A percentile compares a stretch with the other conserved stretches of the same genome.
phyloP scores from a whole-genome alignment of 441 rosid genomes.

The Syzygium syzygioides region DNA sequence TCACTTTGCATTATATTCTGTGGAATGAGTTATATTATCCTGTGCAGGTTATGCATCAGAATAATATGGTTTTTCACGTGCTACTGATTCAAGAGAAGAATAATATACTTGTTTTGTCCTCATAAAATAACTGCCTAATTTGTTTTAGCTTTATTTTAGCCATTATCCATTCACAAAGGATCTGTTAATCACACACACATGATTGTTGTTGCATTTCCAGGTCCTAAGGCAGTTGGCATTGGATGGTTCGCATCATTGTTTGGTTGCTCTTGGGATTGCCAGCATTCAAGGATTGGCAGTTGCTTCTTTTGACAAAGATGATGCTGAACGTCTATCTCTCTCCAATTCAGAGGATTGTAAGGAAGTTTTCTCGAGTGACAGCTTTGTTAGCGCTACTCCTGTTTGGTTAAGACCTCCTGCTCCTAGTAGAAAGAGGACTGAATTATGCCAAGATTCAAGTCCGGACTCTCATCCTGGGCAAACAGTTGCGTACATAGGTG shows the following conservation, averaged over 20 bases:
- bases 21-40: neutral
- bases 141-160: neutral
- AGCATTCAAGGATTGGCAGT: conserved; percentile 94
- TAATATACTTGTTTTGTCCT: neutral
- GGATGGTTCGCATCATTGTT: conserved; percentile 74
- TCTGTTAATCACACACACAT: neutral
- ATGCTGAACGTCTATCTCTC: conserved; percentile 83
- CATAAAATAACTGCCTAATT: neutral
- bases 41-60: neutral
- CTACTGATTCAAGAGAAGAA: neutral
- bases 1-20: conserved; percentile 1
- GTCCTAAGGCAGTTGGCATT: conserved; percentile 89
- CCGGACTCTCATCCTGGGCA: conserved; percentile 2
- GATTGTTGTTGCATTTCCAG: conserved; percentile 24
- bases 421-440: conserved; percentile 65
- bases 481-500: neutral
- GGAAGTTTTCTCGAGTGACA: conserved; percentile 23
- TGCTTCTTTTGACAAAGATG: conserved; percentile 94
- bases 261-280: conserved; percentile 87
- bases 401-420: conserved; percentile 79
- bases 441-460: conserved; percentile 47
- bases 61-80: neutral
- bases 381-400: conserved; percentile 38
- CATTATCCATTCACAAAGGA: neutral
- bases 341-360: conserved; percentile 41